Evolutionary conservation across 2,329 filamentous ascomycete genomes (phyloP).

Genomic region (Sarocladium oryzae): DNA sequence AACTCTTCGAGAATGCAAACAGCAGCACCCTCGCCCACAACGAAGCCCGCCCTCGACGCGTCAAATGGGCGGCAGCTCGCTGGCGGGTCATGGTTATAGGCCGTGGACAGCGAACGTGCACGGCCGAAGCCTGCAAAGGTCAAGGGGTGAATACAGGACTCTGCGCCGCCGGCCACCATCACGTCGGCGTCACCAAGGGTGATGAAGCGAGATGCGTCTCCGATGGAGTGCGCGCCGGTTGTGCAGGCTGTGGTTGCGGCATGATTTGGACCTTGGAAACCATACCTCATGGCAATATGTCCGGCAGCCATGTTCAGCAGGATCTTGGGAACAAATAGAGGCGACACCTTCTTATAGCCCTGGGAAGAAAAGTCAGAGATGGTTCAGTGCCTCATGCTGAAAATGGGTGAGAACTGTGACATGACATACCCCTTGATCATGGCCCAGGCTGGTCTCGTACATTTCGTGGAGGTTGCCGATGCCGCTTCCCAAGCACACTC

Average conservation of each 20-base stretch:
- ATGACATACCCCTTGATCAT: conserved; percentile 59
- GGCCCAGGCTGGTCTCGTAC: conserved; percentile 74
- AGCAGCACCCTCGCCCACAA: conserved; percentile 87
- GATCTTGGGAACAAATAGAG: conserved; percentile 85
- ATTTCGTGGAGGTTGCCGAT: conserved; percentile 92
- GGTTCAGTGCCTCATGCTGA: no score
- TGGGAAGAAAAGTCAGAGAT: no score
- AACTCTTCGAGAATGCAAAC: conserved; percentile 85
- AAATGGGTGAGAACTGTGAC: neutral
- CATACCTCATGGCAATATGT: conserved; percentile 88
- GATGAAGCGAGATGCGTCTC: conserved; percentile 89
- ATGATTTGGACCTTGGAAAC: conserved; percentile 87
- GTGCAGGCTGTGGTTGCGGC: conserved; percentile 92
- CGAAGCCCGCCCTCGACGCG: conserved; percentile 71
- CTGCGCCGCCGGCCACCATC: conserved; percentile 92
- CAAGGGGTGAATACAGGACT: conserved; percentile 92
- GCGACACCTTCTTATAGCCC: conserved; percentile 91
- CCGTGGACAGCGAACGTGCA: conserved; percentile 77
- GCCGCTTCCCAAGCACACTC: conserved; percentile 88
- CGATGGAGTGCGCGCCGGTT: conserved; percentile 89
- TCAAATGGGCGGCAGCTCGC: conserved; percentile 85
- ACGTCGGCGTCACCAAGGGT: conserved; percentile 86
- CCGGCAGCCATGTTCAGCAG: conserved; percentile 94
- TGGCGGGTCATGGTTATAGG: conserved; percentile 65
- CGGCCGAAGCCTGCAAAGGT: conserved; percentile 88